These are phyloP conservation scores for Tulasnella sp. DNA, from an alignment of 768 basidiomycete genomes.

Conservation along the genomic window DNA sequence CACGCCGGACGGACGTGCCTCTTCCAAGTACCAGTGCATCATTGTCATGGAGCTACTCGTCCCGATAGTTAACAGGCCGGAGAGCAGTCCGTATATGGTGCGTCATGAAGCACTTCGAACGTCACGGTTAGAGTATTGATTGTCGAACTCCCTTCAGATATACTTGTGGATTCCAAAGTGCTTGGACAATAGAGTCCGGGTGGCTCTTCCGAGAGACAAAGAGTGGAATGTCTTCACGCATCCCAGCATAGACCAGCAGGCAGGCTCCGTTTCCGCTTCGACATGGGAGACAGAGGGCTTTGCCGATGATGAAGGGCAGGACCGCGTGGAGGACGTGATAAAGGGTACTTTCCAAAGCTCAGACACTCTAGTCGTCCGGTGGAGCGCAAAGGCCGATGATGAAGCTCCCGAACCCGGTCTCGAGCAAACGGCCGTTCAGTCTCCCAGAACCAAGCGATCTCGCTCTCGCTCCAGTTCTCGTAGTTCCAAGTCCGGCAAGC, in stretches of 20 bases:
- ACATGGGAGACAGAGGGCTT: not conserved
- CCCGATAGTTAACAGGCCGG: slow-evolving; percentile 11
- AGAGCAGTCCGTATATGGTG: slow-evolving; percentile 24
- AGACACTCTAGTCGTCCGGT: slow-evolving; percentile 14
- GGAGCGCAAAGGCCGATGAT: not conserved
- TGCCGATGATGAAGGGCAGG: not conserved
- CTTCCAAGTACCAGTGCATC: slow-evolving; percentile 8
- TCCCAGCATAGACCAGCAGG: not conserved
- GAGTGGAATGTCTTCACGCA: not conserved
- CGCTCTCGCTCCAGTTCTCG: not conserved
- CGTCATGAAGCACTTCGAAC: not conserved
- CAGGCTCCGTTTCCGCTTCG: not conserved
- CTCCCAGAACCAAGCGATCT: not conserved
- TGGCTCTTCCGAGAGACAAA: not conserved
- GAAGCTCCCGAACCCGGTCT: not conserved
- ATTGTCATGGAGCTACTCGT: slow-evolving; percentile 22
- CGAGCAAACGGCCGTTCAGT: not conserved
- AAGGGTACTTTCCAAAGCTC: slow-evolving; percentile 21
- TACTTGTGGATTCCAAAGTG: slow-evolving; percentile 13
- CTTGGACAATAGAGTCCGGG: slow-evolving; percentile 11
- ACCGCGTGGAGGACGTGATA: not conserved
- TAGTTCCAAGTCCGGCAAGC: not conserved
- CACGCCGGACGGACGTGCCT: not conserved
- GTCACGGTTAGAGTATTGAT: not conserved
- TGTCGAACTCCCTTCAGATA: not conserved